phyloP scores from a whole-genome alignment of 2,329 filamentous ascomycete species.

The Rhytidhysteron rufulum region DNA sequence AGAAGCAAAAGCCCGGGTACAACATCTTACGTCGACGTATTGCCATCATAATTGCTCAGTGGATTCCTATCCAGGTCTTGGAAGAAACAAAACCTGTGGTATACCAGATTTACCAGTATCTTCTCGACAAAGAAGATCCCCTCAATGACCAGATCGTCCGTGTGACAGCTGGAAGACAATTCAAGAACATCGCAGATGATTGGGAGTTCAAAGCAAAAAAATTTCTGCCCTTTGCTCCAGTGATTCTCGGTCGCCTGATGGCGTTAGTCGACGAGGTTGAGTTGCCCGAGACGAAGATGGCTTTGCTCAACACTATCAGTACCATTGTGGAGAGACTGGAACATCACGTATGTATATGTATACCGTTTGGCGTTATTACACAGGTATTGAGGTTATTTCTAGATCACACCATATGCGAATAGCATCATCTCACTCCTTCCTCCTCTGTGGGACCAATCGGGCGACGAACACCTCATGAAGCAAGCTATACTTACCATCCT shows the following conservation, averaged over 20 bases:
- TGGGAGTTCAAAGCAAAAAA: conserved; percentile 71
- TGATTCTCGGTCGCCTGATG: conserved; percentile 70
- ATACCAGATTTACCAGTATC: conserved; percentile 84
- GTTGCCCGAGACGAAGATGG: conserved; percentile 84
- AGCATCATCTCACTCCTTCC: conserved; percentile 78
- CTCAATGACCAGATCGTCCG: conserved; percentile 89
- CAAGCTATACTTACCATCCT: conserved; percentile 87
- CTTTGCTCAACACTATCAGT: conserved; percentile 80
- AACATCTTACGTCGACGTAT: conserved; percentile 84
- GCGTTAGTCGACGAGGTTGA: conserved; percentile 75
- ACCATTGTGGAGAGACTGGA: conserved; percentile 79
- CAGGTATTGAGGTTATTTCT: conserved; percentile 6
- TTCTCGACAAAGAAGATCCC: conserved; percentile 72
- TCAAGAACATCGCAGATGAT: conserved; percentile 77
- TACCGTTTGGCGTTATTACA: not conserved
- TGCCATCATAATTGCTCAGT: conserved; percentile 83
- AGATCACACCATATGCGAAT: conserved; percentile 66
- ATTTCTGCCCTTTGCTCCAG: conserved; percentile 74
- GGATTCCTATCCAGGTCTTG: conserved; percentile 75
- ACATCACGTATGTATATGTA: conserved; percentile 51
- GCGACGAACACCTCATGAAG: conserved; percentile 88
- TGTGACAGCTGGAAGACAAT: conserved; percentile 82
- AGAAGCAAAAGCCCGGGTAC: conserved; percentile 62
- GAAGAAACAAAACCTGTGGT: conserved; percentile 66
- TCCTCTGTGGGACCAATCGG: conserved; percentile 77